Conservation (phyloP, 1,284 basidiomycete genomes). For the Farysia itapuensis region DNA sequence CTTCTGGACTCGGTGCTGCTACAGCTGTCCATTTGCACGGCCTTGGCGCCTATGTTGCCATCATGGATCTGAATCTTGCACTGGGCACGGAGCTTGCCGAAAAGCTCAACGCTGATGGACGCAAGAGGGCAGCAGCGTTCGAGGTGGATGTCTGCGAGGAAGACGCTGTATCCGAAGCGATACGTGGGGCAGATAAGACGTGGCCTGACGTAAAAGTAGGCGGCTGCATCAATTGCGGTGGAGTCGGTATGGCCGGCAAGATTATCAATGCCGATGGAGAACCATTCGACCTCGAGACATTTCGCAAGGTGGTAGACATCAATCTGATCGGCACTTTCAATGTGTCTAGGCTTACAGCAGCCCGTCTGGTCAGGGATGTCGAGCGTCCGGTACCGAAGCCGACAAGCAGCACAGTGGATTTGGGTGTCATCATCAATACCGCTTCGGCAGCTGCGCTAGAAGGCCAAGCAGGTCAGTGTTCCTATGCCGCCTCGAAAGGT, state of each 20-base stretch:
- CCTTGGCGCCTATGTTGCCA: slow-evolving; percentile 45
- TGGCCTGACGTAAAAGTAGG: slow-evolving; percentile 47
- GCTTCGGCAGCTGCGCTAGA: slow-evolving; percentile 57
- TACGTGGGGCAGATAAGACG: slow-evolving; percentile 31
- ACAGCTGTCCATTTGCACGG: slow-evolving; percentile 34
- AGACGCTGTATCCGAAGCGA: slow-evolving; percentile 43
- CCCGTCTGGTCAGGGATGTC: slow-evolving; percentile 46
- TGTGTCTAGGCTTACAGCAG: slow-evolving; percentile 57
- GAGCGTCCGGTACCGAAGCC: slow-evolving; percentile 33
- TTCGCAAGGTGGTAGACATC: slow-evolving; percentile 50
- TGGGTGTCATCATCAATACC: slow-evolving; percentile 60
- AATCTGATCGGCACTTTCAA: slow-evolving; percentile 58
- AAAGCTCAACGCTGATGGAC: slow-evolving; percentile 11
- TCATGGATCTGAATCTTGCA: slow-evolving; percentile 49
- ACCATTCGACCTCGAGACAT: slow-evolving; percentile 56
- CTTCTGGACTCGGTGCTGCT: slow-evolving; percentile 56
- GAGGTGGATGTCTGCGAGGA: slow-evolving; percentile 55
- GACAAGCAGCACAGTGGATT: slow-evolving; percentile 36
- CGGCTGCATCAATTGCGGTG: slow-evolving; percentile 59
- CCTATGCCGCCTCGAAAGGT: slow-evolving; percentile 57
- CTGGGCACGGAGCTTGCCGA: slow-evolving; percentile 17
- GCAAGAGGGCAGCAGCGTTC: slow-evolving; percentile 26
- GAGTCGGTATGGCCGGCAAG: slow-evolving; percentile 59
- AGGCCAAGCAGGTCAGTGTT: slow-evolving; percentile 59
- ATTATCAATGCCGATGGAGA: slow-evolving; percentile 50